Percentiles rank a stretch among this genome's conserved stretches.
Evolutionary conservation across 106 monocot genomes (phyloP).

Genomic region (Allium cepa): DNA sequence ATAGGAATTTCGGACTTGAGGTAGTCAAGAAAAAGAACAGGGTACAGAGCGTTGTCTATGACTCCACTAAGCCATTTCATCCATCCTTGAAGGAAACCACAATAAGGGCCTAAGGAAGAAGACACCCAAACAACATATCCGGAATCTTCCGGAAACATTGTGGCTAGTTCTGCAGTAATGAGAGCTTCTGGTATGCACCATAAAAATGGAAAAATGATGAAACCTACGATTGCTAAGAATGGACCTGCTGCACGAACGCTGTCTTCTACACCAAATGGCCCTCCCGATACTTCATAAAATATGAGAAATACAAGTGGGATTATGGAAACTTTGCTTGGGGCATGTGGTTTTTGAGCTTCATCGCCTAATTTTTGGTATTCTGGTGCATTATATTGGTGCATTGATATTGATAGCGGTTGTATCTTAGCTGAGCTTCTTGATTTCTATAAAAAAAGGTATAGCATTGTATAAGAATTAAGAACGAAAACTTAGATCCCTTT

Average conservation of each 20-base stretch:
- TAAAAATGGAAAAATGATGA: conserved; percentile 33
- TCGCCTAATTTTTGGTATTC: neutral
- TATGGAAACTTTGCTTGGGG: conserved; percentile 6
- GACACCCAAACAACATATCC: conserved; percentile 49
- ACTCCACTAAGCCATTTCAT: conserved; percentile 52
- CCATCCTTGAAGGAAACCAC: conserved; percentile 28
- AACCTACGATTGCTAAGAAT: conserved; percentile 33
- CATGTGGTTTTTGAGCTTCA: neutral
- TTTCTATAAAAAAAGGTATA: neutral
- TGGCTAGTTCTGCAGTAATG: conserved; percentile 46
- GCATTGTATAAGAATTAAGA: too few species aligned
- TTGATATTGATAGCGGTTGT: neutral
- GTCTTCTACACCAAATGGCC: conserved; percentile 37
- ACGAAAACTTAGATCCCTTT: too few species aligned
- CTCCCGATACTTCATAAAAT: conserved; percentile 37
- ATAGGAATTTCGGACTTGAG: conserved; percentile 34
- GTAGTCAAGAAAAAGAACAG: conserved; percentile 42
- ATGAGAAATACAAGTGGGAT: conserved; percentile 22
- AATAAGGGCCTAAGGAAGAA: conserved; percentile 30
- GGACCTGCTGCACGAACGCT: conserved; percentile 31
- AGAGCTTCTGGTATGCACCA: conserved; percentile 51
- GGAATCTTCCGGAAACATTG: conserved; percentile 46
- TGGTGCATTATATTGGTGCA: conserved; percentile 4
- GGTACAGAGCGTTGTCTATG: conserved; percentile 45
- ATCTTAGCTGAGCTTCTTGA: conserved; percentile 2